Base-by-base conservation (phyloP, 202 grass and related monocot species). In the Musa balbisiana region DNA sequence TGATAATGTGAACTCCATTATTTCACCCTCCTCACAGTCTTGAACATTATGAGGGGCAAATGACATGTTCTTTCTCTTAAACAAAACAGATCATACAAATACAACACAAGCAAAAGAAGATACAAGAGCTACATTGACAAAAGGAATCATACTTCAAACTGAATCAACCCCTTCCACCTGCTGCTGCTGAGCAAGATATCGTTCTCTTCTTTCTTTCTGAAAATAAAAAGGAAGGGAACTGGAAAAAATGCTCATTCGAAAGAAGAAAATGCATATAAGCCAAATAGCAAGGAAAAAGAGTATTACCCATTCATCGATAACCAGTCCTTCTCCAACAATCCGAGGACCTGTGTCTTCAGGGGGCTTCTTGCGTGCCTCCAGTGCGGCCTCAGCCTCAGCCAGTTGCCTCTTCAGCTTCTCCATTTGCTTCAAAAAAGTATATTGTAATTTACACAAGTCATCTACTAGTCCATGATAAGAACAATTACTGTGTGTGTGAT, bases 261-360 rank as follows among this genome's bases (percentile, higher is more conserved):
- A 14, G 17, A 17, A 53, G 9, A 23, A 11, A 12, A 22, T 3
- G 1, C 8, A 6, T 53, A 73, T 10, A 10, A 2, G 3, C 11
- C 15, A 52, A 10, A 23, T 21, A 11, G 51, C 10, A 29, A 4
- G 27, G 22, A 50, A 1, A 10, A 49, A 17, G 17, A 49, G 29
- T 21, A 11, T 87, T 98, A 98, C 94, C 94, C 94, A 98, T 92
- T 98, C 91, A 69, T 98, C 94, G 22, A 98, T 98, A 27, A 98
- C 91, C 65, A 98, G 91, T 53, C 94, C 94, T 86, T 94, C 94
- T 21, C 94, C 94, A 65, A 98, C 79, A 67, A 98, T 80, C 51
- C 66, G 80, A 24, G 84, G 88, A 15, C 87, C 78, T 0, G 72
- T 79, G 27, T 98, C 91, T 76, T 98, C 88, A 1, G 88, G 91